A percentile compares a stretch with the other conserved stretches of the same genome.
These are phyloP conservation scores for Schizopora paradoxa DNA, from an alignment of 1,284 basidiomycete species.

Conservation along the genomic window DNA sequence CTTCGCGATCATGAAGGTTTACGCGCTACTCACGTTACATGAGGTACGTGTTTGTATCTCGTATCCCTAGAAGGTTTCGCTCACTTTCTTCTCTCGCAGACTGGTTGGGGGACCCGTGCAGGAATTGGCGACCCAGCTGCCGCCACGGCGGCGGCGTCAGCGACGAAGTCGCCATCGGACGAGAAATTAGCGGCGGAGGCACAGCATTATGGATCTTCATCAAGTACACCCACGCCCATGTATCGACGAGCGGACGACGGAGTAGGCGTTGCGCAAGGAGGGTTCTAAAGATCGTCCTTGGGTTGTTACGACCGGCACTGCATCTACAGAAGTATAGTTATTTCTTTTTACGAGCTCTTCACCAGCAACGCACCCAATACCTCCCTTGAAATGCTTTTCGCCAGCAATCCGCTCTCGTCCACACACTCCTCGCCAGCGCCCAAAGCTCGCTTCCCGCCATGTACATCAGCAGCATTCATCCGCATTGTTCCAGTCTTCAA, in stretches of 20 bases:
- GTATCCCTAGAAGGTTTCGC: slow-evolving; percentile 1
- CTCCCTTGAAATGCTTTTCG: no score
- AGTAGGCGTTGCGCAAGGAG: not conserved
- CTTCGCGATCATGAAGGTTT: slow-evolving; percentile 84
- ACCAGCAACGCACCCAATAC: no score
- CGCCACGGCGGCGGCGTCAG: slow-evolving; percentile 61
- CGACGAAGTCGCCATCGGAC: slow-evolving; percentile 20
- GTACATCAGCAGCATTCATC: no score
- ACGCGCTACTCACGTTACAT: slow-evolving; percentile 78
- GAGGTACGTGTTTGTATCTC: slow-evolving; percentile 41
- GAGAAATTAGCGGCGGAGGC: slow-evolving; percentile 25
- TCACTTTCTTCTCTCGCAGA: slow-evolving; percentile 36
- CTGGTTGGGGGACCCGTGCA: slow-evolving; percentile 87
- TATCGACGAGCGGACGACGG: not conserved
- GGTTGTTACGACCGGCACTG: no score
- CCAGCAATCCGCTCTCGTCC: no score
- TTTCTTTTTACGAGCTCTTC: no score
- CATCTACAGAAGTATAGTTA: no score
- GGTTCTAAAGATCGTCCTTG: no score
- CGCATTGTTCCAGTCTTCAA: no score
- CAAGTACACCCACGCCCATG: slow-evolving; percentile 1
- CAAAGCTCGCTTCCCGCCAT: no score
- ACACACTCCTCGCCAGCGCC: no score
- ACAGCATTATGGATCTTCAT: slow-evolving; percentile 3
- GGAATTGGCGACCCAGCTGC: slow-evolving; percentile 80